phyloP scores from a whole-genome alignment of 345 rosid genomes.

The Eucalyptus camaldulensis region DNA sequence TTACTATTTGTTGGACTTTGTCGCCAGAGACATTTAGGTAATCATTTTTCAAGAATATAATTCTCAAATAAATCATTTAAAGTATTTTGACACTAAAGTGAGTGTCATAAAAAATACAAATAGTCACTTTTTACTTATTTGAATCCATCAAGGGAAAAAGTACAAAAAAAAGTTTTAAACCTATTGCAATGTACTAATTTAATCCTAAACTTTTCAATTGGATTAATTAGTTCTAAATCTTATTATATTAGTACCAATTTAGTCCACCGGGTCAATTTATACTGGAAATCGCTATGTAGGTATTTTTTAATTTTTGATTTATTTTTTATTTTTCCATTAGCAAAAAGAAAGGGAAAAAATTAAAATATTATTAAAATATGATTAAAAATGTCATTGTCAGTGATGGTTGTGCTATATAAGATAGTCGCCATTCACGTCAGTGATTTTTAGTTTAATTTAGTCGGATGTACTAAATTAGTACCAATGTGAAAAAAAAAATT shows the following conservation, averaged over 20 bases:
- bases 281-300: fast-evolving
- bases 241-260: no score
- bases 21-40: background rate
- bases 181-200: no score
- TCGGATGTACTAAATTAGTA: fast-evolving
- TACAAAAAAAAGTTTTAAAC: no score
- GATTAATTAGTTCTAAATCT: no score
- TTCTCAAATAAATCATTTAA: background rate
- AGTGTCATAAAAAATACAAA: background rate
- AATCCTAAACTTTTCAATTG: fast-evolving
- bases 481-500: no score
- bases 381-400: no score
- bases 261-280: fast-evolving
- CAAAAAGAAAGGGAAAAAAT: no score
- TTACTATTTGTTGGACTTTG: background rate
- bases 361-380: no score
- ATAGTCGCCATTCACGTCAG: fast-evolving
- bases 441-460: no score
- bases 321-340: no score
- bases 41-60: background rate
- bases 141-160: background rate
- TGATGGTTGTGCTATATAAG: no score
- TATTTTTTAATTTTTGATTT: no score
- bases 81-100: background rate
- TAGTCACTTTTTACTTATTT: background rate